phyloP scores from a whole-genome alignment of 2,329 filamentous ascomycete genomes.

The Tetracladium maxilliforme region DNA sequence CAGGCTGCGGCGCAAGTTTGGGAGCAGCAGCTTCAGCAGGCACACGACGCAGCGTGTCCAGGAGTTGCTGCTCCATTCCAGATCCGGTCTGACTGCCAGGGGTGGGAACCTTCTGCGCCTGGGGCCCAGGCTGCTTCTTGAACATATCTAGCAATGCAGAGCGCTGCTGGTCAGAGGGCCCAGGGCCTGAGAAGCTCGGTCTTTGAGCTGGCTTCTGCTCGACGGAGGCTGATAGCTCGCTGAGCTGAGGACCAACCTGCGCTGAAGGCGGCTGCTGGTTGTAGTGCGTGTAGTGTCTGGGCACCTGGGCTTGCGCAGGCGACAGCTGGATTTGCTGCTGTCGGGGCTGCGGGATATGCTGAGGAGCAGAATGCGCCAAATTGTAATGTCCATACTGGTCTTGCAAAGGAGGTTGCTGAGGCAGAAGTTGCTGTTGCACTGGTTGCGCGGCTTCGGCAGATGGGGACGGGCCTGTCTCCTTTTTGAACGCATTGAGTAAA shows the following conservation, averaged over 20 bases:
- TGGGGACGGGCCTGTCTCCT: constrained; percentile 6
- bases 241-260: neutral
- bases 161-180: constrained; percentile 24
- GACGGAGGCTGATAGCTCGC: neutral
- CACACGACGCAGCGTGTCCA: no score
- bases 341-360: constrained; percentile 2
- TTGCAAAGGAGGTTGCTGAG: constrained; percentile 6
- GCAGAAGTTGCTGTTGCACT: constrained; percentile 4
- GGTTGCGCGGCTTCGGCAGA: constrained; percentile 3
- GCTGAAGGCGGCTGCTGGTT: constrained; percentile 1
- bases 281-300: neutral
- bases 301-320: neutral
- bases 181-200: constrained; percentile 8
- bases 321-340: constrained; percentile 2
- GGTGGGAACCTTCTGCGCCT: no score
- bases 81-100: no score
- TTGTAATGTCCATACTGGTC: constrained; percentile 3
- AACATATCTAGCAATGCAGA: constrained; percentile 37
- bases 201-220: constrained; percentile 6
- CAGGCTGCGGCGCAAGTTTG: constrained; percentile 1
- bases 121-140: constrained; percentile 21
- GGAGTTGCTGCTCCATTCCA: constrained; percentile 1
- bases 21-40: no score
- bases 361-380: constrained; percentile 3
- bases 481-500: constrained; percentile 29